These are phyloP conservation scores for Xylaria hypoxylon DNA, from an alignment of 2,329 filamentous ascomycete genomes.

Conservation along the genomic window DNA sequence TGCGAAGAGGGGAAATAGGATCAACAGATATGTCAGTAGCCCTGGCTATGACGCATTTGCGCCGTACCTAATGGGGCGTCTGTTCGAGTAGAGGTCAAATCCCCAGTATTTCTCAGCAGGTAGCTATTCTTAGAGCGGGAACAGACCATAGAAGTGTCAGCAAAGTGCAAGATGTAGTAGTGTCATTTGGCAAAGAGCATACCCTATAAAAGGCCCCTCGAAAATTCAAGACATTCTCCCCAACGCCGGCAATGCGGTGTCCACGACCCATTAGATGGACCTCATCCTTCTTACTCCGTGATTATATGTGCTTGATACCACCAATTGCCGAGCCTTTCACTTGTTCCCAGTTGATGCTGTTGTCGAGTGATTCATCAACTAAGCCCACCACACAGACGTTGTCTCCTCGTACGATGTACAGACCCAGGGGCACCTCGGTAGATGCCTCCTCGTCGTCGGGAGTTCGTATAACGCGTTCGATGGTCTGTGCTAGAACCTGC, in stretches of 20 bases:
- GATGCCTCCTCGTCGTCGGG: slow-evolving; percentile 85
- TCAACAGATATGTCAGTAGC: slow-evolving; percentile 77
- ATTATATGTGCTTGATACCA: slow-evolving; percentile 79
- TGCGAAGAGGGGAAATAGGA: slow-evolving; percentile 77
- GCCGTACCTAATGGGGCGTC: slow-evolving; percentile 70
- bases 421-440: slow-evolving; percentile 81
- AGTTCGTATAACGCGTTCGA: slow-evolving; percentile 90
- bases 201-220: slow-evolving; percentile 45
- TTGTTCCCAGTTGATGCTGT: slow-evolving; percentile 90
- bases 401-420: slow-evolving; percentile 94
- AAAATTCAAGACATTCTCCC: slow-evolving; percentile 29
- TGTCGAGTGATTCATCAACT: slow-evolving; percentile 89
- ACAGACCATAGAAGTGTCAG: slow-evolving; percentile 46
- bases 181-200: slow-evolving; percentile 52
- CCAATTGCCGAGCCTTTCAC: slow-evolving; percentile 88
- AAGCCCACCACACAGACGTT: slow-evolving; percentile 92
- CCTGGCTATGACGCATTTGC: slow-evolving; percentile 78
- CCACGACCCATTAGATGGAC: slow-evolving; percentile 1
- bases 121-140: slow-evolving; percentile 19
- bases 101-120: not conserved
- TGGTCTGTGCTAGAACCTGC: slow-evolving; percentile 81
- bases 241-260: slow-evolving; percentile 50
- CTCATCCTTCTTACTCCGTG: slow-evolving; percentile 13
- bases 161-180: slow-evolving; percentile 44
- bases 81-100: slow-evolving; percentile 65